phyloP scores from a whole-genome alignment of 75 land plant species.

The Pinus tabuliformis region DNA sequence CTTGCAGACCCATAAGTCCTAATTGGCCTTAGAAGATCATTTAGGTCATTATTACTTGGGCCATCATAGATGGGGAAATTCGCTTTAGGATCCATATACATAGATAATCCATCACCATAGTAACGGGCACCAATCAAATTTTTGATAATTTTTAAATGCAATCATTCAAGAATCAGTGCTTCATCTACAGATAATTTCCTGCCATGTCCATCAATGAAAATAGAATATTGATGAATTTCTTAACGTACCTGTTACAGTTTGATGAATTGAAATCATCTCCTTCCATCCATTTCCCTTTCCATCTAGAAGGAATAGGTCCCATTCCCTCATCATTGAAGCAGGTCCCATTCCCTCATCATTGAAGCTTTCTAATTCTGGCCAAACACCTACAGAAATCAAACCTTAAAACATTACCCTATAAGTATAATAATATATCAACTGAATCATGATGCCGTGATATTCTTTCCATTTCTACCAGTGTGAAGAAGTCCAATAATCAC shows the following conservation, averaged over 20 bases:
- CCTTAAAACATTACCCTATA: background rate
- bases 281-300: constrained; percentile 47
- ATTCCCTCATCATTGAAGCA: no score
- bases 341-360: no score
- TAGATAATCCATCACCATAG: constrained; percentile 7
- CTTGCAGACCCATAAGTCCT: constrained; percentile 13
- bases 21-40: background rate
- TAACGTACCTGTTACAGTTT: constrained; percentile 30
- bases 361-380: constrained; percentile 51
- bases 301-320: constrained; percentile 37
- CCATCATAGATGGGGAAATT: constrained; percentile 13
- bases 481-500: constrained; percentile 8
- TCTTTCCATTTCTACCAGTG: background rate
- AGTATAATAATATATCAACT: background rate
- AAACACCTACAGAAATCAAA: constrained; percentile 22
- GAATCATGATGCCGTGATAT: background rate
- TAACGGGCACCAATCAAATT: constrained; percentile 30
- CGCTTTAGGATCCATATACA: background rate
- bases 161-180: no score
- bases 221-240: no score
- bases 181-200: no score
- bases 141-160: background rate
- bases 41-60: background rate
- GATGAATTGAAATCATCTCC: constrained; percentile 27
- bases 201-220: no score